These are phyloP conservation scores for Parastagonospora nodorum DNA, from an alignment of 2,329 filamentous ascomycete species.

Conservation along the genomic window DNA sequence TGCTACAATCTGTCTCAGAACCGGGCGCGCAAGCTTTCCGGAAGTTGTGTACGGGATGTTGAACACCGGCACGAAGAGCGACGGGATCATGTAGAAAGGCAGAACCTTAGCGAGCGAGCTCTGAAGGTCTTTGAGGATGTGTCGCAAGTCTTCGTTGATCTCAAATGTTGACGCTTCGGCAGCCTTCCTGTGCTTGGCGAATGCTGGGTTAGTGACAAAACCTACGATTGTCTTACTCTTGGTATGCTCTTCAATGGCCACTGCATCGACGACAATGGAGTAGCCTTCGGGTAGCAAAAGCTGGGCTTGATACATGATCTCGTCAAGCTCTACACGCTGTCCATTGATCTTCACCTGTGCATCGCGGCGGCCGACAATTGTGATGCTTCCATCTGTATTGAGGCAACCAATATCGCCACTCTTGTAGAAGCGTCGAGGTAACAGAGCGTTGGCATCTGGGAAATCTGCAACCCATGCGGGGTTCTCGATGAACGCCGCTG, in stretches of 20 bases:
- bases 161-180: constrained; percentile 9
- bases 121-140: constrained; percentile 9
- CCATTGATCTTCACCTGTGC: constrained; percentile 42
- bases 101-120: constrained; percentile 24
- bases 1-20: constrained; percentile 12
- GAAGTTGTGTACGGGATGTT: constrained; percentile 45
- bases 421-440: constrained; percentile 4
- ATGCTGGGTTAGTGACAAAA: constrained; percentile 13
- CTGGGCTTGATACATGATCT: constrained; percentile 26
- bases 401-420: constrained; percentile 1
- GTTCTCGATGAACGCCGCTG: constrained; percentile 35
- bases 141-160: constrained; percentile 11
- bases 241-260: constrained; percentile 17
- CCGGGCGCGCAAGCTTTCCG: constrained; percentile 32
- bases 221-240: constrained; percentile 17
- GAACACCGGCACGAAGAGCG: constrained; percentile 45
- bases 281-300: constrained; percentile 13
- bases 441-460: constrained; percentile 6
- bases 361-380: constrained; percentile 21
- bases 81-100: constrained; percentile 48
- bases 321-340: constrained; percentile 48
- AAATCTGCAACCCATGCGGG: constrained; percentile 9
- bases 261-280: constrained; percentile 9
- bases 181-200: constrained; percentile 3
- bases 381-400: constrained; percentile 12